Conservation (phyloP, 2,329 filamentous ascomycete genomes). For the Amylocarpus encephaloides region DNA sequence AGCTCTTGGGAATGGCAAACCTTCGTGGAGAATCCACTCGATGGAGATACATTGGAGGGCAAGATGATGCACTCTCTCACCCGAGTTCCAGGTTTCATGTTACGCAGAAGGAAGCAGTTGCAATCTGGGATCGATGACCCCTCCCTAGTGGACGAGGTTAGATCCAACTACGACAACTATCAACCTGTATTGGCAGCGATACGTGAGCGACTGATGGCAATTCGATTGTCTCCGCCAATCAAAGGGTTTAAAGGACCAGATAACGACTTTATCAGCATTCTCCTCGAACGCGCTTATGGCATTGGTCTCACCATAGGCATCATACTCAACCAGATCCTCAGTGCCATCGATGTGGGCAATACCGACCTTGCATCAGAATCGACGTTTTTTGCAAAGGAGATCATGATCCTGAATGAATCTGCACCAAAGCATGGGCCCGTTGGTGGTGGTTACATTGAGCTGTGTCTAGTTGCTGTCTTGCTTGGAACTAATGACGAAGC, state of each 20-base stretch:
- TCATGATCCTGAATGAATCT: constrained; percentile 26
- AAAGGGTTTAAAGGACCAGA: neutral
- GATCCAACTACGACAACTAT: neutral
- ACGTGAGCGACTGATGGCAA: neutral
- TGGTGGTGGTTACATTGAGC: constrained; percentile 29
- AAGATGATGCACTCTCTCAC: constrained; percentile 31
- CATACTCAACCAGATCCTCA: constrained; percentile 32
- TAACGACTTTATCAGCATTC: neutral
- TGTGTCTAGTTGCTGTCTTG: constrained; percentile 29
- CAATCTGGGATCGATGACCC: neutral
- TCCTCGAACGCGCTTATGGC: constrained; percentile 27
- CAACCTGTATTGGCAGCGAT: neutral
- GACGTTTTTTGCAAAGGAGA: constrained; percentile 22
- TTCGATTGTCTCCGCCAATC: neutral
- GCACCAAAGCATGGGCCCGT: constrained; percentile 30
- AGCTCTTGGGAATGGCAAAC: constrained; percentile 31
- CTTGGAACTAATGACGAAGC: neutral
- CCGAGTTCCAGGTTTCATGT: constrained; percentile 29
- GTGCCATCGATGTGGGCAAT: constrained; percentile 27
- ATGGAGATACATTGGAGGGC: constrained; percentile 27
- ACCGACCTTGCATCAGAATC: constrained; percentile 17
- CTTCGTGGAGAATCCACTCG: constrained; percentile 30
- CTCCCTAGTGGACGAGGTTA: neutral
- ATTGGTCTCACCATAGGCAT: constrained; percentile 30
- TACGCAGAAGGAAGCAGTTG: constrained; percentile 17